Evolutionary conservation across 2,329 filamentous ascomycete species (phyloP), one percentile per base, ranked within the genome.

Genomic region (Madurella mycetomatis): DNA sequence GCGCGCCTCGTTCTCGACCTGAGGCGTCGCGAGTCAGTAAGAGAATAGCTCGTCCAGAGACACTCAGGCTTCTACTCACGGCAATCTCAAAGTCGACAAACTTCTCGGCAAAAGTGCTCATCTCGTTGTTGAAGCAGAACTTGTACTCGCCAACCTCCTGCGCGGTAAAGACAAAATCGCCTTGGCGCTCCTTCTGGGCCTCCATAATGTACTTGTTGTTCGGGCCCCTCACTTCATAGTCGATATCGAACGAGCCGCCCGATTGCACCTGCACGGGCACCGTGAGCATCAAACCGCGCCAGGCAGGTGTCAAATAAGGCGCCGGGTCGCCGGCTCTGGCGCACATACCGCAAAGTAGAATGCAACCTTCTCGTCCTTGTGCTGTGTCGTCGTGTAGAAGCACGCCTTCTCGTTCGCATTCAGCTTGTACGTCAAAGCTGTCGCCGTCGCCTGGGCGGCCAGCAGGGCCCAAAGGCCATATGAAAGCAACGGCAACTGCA

Each of bases 121-220:
- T 96, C 69, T 94, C 88, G 69, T 99, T 99, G 75, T 92, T 88
- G 79, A 99, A 99, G 81, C 94, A 99, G 77, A 99, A 97, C 51
- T 85, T 84, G 76, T 97, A 96, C 67, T 97, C 92, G 62, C 94
- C 94, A 7, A 81, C 68, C 49, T 90, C 84, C 66, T 90, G 90
- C 44, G 92, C 94, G 0, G 92, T 96, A 73, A 99, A 99, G 59
- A 99, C 94, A 68, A 95, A 97, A 73, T 99, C 94, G 51, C 92
- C 94, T 75, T 97, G 92, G 62, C 92, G 84, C 76, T 88, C 94
- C 76, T 96, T 97, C 64, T 86, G 79, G 58, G 92, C 94, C 57
- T 92, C 85, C 66, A 97, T 75, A 57, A 99, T 86, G 58, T 90
- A 73, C 72, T 88, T 92, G 67, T 87, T 85, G 62, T 82, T 83